phyloP scores from a whole-genome alignment of 208 protist genomes.

The Spironucleus salmonicida region DNA sequence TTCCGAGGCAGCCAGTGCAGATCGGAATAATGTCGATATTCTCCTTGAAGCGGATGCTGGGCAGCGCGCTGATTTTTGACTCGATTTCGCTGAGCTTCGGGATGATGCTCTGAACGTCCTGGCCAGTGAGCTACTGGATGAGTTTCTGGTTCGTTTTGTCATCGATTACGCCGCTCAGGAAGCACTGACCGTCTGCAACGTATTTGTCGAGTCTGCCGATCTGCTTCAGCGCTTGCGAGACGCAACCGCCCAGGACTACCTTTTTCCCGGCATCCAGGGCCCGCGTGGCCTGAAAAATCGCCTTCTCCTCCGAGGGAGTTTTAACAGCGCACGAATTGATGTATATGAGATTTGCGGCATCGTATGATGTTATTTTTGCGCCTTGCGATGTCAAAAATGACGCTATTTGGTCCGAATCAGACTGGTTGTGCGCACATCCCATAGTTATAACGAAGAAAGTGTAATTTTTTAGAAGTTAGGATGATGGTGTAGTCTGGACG shows the following conservation, averaged over 20 bases:
- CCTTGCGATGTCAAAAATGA: not conserved
- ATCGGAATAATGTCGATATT: constrained; percentile 27
- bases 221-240: not conserved
- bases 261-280: not conserved
- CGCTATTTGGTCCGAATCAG: constrained; percentile 6
- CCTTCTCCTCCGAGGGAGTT: constrained; percentile 20
- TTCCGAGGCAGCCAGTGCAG: constrained; percentile 11
- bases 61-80: no score
- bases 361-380: not conserved
- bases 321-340: constrained; percentile 29
- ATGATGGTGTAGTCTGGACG: no score
- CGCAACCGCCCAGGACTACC: constrained; percentile 22
- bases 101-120: no score
- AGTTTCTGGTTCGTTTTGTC: no score
- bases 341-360: not conserved
- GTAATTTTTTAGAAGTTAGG: no score
- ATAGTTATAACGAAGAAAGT: no score
- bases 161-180: no score
- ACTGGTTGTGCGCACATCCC: constrained; percentile 14
- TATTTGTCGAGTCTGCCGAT: no score
- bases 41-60: not conserved
- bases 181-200: no score
- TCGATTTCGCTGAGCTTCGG: no score
- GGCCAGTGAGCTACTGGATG: no score
- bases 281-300: not conserved